Evolutionary conservation across 2,329 filamentous ascomycete genomes (phyloP), one percentile per base, ranked within the genome.

Genomic region (Ceratocystis diversiconidia): DNA sequence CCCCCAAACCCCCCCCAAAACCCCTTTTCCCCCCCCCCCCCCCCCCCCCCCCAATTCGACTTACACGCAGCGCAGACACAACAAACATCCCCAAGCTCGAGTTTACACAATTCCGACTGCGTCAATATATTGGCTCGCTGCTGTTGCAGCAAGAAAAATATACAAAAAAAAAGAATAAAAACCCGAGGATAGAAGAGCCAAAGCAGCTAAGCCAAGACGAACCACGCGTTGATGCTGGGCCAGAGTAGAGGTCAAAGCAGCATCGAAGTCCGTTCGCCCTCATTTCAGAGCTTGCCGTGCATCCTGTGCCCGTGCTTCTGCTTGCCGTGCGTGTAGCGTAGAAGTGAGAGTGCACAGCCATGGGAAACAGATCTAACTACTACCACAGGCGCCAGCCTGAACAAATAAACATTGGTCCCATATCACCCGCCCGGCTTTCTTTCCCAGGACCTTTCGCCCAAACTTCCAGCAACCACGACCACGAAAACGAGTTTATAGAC

Each of bases 381-480:
- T n/a, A 57, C 52, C 52, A 57, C 12, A 57, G 52, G 52, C 52
- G 52, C 52, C 52, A 57, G 52, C 52, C 52, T 30, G 52, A 57
- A 57, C 52, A 57, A 57, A 57, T 57, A 57, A 57, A 57, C 52
- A 57, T 57, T 57, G 52, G 52, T 15, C 52, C 52, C 52, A 57
- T 57, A 25, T 57, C 52, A 15, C 52, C 52, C 52, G 52, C 28
- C 52, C 52, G 52, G 22, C 52, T 57, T 30, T 57, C 52, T 17
- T 57, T 57, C n/a, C 52, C 52, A 57, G 52, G 25, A 32, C 19
- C 28, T 17, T 12, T 57, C 15, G 52, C 10, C 6, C 52, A 32
- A 17, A 32, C 52, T 32, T 57, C n/a, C 25, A 57, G 52, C 12
- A 17, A 57, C 19, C 52, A 57, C n/a, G 52, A 57, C 22, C 12